Evolutionary conservation across 768 basidiomycete genomes (phyloP).

Genomic region (Boletus subparvulus): DNA sequence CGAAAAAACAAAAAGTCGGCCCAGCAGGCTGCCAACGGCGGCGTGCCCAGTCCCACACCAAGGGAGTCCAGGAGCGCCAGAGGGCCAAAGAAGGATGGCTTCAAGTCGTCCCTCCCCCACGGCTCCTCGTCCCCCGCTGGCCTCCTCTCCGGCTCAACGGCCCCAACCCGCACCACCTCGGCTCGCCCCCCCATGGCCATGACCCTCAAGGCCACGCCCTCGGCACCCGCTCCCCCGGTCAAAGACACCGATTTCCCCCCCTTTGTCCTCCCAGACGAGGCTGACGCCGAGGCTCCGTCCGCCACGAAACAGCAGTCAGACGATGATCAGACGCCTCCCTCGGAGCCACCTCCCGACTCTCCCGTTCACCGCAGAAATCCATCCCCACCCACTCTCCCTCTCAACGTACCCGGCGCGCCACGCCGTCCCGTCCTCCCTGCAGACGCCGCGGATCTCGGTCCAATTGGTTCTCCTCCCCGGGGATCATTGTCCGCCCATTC

Average conservation of each 20-base stretch:
- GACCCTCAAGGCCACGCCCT: slow-evolving; percentile 71
- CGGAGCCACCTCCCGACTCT: slow-evolving; percentile 11
- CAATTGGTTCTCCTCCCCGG: slow-evolving; percentile 78
- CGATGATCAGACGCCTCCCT: slow-evolving; percentile 1
- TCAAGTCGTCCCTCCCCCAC: slow-evolving; percentile 20
- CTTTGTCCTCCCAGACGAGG: slow-evolving; percentile 65
- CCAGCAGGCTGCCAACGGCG: slow-evolving; percentile 57
- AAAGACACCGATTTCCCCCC: slow-evolving; percentile 74
- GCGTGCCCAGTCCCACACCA: slow-evolving; percentile 33
- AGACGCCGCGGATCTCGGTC: slow-evolving; percentile 63
- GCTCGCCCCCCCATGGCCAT: slow-evolving; percentile 63
- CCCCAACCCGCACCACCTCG: slow-evolving; percentile 55
- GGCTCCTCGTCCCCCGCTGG: slow-evolving; percentile 13
- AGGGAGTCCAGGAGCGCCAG: slow-evolving; percentile 35
- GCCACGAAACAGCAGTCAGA: slow-evolving; percentile 9
- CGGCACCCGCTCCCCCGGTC: slow-evolving; percentile 75
- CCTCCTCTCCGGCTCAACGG: slow-evolving; percentile 57
- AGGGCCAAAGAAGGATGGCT: slow-evolving; percentile 38
- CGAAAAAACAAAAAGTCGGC: slow-evolving; percentile 96
- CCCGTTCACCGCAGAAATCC: slow-evolving; percentile 29
- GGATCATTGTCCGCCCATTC: slow-evolving; percentile 51
- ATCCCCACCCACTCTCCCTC: slow-evolving; percentile 52
- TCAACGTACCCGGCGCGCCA: slow-evolving; percentile 48
- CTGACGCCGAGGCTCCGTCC: slow-evolving; percentile 23
- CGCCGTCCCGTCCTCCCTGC: slow-evolving; percentile 42